Percentiles rank a stretch among this genome's conserved stretches.
Conservation (phyloP, 768 basidiomycete species). For the Kwoniella shandongensis region DNA sequence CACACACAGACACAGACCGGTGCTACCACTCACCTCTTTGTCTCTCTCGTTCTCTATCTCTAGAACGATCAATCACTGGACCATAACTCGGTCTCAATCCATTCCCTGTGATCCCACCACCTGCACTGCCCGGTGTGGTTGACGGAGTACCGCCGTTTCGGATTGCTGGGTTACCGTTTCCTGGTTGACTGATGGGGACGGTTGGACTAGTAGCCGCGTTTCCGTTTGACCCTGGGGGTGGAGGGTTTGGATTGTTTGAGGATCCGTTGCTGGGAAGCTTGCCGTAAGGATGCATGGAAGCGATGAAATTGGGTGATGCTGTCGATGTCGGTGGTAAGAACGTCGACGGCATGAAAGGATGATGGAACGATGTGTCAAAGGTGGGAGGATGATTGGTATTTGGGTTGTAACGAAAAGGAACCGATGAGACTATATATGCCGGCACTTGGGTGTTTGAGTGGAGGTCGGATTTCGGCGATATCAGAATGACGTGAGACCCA, state of each 20-base stretch:
- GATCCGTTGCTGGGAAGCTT: background rate
- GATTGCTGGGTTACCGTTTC: background rate
- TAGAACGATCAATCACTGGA: conserved; percentile 7
- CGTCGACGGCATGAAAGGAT: conserved; percentile 15
- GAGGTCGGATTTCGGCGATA: too few species aligned
- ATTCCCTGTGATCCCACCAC: conserved; percentile 4
- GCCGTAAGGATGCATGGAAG: conserved; percentile 15
- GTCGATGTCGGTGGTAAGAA: conserved; percentile 6
- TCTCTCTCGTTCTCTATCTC: conserved; percentile 15
- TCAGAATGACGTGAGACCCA: too few species aligned
- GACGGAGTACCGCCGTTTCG: conserved; percentile 12
- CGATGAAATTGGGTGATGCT: background rate
- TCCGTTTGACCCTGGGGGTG: conserved; percentile 1
- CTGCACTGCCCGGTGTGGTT: conserved; percentile 2
- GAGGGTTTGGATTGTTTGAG: conserved; percentile 4
- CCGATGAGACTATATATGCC: background rate
- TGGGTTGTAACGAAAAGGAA: background rate
- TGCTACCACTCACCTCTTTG: conserved; percentile 15
- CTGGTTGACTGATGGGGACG: conserved; percentile 8
- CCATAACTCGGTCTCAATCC: conserved; percentile 17
- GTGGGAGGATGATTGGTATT: background rate
- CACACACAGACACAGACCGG: background rate
- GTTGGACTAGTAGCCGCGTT: conserved; percentile 13
- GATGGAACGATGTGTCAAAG: background rate
- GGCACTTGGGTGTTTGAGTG: too few species aligned